Evolutionary conservation across 179 eudicot genomes (phyloP).

Genomic region (Actinidia chinensis): DNA sequence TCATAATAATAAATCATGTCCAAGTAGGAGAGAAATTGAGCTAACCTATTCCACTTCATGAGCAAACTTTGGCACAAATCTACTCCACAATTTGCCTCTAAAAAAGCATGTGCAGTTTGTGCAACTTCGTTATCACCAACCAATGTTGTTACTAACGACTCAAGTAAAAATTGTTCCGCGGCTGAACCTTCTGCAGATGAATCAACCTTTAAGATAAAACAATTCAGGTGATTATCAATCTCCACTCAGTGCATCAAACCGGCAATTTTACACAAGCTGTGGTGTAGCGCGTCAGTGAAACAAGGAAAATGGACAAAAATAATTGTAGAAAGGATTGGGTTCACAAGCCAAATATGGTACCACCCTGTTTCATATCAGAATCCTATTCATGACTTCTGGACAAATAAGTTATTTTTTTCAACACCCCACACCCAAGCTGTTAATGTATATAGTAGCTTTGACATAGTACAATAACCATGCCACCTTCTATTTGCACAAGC

Average conservation of each 20-base stretch:
- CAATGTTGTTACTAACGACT: slow-evolving; percentile 49
- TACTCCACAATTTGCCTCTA: slow-evolving; percentile 57
- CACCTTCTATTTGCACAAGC: background rate
- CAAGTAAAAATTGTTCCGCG: slow-evolving; percentile 50
- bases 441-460: background rate
- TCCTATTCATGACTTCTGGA: background rate
- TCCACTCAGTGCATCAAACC: background rate
- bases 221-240: slow-evolving; percentile 7
- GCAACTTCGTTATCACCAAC: slow-evolving; percentile 53
- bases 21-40: background rate
- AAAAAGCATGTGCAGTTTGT: slow-evolving; percentile 54
- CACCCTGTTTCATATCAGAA: background rate
- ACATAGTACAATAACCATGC: background rate
- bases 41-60: slow-evolving; percentile 57
- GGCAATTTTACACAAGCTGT: background rate
- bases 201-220: slow-evolving; percentile 40
- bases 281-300: background rate
- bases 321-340: background rate
- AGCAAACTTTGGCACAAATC: slow-evolving; percentile 60
- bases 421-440: no score
- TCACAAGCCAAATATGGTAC: slow-evolving; percentile 4
- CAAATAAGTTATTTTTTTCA: background rate
- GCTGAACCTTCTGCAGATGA: slow-evolving; percentile 35
- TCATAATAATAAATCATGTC: background rate
- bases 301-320: background rate